phyloP scores from a whole-genome alignment of 768 basidiomycete species.

The Trametes cinnabarina region DNA sequence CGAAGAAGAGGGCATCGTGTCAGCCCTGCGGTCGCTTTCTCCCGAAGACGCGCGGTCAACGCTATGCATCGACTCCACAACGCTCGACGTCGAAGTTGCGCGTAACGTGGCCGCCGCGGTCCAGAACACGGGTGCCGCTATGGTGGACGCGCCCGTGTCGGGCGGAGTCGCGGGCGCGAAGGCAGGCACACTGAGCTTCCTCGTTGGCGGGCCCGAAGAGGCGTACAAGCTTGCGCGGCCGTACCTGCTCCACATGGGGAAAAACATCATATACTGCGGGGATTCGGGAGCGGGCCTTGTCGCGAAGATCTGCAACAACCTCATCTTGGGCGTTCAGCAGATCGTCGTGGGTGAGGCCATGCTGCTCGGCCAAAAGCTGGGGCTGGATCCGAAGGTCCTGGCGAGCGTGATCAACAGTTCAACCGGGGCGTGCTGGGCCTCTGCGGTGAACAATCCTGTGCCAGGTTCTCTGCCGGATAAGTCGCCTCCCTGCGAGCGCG shows the following conservation, averaged over 20 bases:
- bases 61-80: constrained; percentile 87
- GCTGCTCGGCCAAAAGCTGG: constrained; percentile 81
- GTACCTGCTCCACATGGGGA: constrained; percentile 72
- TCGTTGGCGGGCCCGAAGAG: constrained; percentile 74
- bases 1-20: constrained; percentile 58
- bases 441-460: constrained; percentile 85
- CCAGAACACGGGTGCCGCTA: constrained; percentile 54
- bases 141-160: constrained; percentile 94
- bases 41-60: constrained; percentile 41
- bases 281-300: constrained; percentile 77
- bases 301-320: constrained; percentile 91
- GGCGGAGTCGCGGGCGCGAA: constrained; percentile 89
- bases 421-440: constrained; percentile 82
- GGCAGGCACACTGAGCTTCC: constrained; percentile 86
- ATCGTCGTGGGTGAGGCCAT: constrained; percentile 88
- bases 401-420: constrained; percentile 84
- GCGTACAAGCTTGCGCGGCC: constrained; percentile 59
- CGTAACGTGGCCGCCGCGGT: constrained; percentile 60
- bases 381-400: constrained; percentile 71
- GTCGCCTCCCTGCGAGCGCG: constrained; percentile 78
- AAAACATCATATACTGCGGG: constrained; percentile 80
- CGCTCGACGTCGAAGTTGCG: constrained; percentile 77
- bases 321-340: constrained; percentile 53
- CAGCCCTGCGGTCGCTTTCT: constrained; percentile 52
- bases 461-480: constrained; percentile 67